phyloP scores from a whole-genome alignment of 2,329 filamentous ascomycete species.

The Cryoendolithus antarcticus region DNA sequence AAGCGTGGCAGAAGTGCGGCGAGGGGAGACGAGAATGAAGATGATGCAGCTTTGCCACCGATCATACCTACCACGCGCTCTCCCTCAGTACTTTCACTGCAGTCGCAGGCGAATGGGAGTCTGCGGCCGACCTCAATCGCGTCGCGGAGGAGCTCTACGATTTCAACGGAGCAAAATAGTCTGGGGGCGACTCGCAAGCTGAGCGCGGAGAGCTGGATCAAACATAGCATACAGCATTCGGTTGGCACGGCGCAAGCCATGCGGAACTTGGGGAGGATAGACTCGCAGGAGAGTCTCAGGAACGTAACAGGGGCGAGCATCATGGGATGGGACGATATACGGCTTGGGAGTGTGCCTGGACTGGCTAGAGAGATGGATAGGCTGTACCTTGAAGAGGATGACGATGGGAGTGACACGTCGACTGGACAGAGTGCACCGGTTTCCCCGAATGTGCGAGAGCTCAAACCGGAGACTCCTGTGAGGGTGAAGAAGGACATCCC shows the following conservation, averaged over 20 bases:
- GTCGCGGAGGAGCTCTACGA: not conserved
- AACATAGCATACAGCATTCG: conserved; percentile 12
- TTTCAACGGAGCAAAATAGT: conserved; percentile 4
- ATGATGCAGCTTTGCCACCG: conserved; percentile 48
- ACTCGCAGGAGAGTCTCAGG: conserved; percentile 15
- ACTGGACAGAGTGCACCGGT: not conserved
- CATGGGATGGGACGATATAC: not conserved
- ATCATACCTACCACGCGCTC: conserved; percentile 1
- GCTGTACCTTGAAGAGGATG: not conserved
- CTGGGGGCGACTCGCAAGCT: conserved; percentile 10
- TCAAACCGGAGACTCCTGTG: not conserved
- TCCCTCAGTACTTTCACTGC: not conserved
- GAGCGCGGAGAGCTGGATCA: conserved; percentile 22
- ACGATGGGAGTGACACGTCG: not conserved
- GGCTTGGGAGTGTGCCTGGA: not conserved
- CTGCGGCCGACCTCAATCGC: not conserved
- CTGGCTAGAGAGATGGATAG: not conserved
- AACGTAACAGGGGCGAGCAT: too few relatives aligned
- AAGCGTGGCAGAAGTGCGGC: too few relatives aligned
- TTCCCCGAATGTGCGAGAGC: not conserved
- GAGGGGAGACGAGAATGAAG: conserved; percentile 32
- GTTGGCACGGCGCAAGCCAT: conserved; percentile 10
- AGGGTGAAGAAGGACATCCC: not conserved
- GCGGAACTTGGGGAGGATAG: conserved; percentile 11
- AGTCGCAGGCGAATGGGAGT: conserved; percentile 10